These are phyloP conservation scores for Murraya paniculata DNA, from an alignment of 345 rosid genomes.

Conservation along the genomic window DNA sequence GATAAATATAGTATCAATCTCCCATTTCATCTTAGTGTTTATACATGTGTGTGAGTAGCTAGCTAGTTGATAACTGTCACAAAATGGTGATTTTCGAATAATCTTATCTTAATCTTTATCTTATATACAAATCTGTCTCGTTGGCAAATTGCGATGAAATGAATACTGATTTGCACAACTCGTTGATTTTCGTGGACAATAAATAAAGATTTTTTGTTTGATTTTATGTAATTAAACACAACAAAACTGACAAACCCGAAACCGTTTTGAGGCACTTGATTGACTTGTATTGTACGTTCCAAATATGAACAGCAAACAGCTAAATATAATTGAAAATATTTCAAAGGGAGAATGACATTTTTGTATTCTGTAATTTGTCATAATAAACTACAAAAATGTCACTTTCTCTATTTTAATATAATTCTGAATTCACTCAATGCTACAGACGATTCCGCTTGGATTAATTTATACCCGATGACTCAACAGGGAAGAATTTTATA, in stretches of 20 bases:
- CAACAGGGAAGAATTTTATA: neutral
- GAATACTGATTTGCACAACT: neutral
- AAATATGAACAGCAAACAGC: too few relatives aligned
- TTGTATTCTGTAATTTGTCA: neutral
- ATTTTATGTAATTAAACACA: neutral
- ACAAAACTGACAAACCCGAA: neutral
- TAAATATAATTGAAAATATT: too few relatives aligned
- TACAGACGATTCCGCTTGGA: neutral
- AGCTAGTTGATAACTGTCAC: too few relatives aligned
- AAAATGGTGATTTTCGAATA: too few relatives aligned
- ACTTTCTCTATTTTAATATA: too few relatives aligned
- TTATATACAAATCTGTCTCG: too few relatives aligned
- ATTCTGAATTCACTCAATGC: neutral
- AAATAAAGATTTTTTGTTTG: neutral
- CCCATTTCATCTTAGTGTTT: neutral
- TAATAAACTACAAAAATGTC: neutral
- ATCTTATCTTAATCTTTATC: neutral
- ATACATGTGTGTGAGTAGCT: too few relatives aligned
- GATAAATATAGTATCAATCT: neutral
- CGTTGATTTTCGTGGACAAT: neutral
- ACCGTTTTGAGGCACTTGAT: neutral
- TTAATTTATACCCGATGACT: neutral
- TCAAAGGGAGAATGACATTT: neutral
- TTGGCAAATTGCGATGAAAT: neutral
- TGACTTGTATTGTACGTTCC: too few relatives aligned